A percentile compares a stretch with the other conserved stretches of the same genome.
These are phyloP conservation scores for Lagenidium giganteum DNA, from an alignment of 352 stramenopile species.

Conservation along the genomic window DNA sequence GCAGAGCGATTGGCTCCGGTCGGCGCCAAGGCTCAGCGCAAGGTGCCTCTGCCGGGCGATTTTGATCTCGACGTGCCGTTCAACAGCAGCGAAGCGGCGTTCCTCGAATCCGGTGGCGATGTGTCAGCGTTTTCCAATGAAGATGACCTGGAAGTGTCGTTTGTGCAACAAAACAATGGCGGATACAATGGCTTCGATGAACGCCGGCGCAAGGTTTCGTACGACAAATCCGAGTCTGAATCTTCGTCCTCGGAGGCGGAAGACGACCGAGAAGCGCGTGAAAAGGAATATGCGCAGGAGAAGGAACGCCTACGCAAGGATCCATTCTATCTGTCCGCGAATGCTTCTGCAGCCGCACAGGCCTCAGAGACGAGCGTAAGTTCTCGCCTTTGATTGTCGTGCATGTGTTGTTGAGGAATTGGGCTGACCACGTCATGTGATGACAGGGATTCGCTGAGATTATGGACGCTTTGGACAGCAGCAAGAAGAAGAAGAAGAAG, in stretches of 20 bases:
- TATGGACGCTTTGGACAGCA: slow-evolving; percentile 67
- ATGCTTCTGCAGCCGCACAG: slow-evolving; percentile 17
- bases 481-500: slow-evolving; percentile 63
- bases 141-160: slow-evolving; percentile 79
- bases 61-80: slow-evolving; percentile 62
- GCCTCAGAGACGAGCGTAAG: too few relatives aligned
- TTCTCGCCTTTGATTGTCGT: not conserved
- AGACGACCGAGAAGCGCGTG: slow-evolving; percentile 10
- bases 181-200: slow-evolving; percentile 22
- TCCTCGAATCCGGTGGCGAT: slow-evolving; percentile 70
- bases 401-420: not conserved
- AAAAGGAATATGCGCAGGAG: slow-evolving; percentile 25
- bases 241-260: slow-evolving; percentile 29
- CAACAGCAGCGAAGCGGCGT: slow-evolving; percentile 53
- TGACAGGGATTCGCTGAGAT: slow-evolving; percentile 68
- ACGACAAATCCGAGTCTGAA: slow-evolving; percentile 25
- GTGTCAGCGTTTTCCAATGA: slow-evolving; percentile 53
- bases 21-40: slow-evolving; percentile 87
- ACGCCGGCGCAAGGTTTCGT: slow-evolving; percentile 46
- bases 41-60: slow-evolving; percentile 86
- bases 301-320: slow-evolving; percentile 71
- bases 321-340: slow-evolving; percentile 74
- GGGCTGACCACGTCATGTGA: slow-evolving; percentile 1
- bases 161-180: slow-evolving; percentile 49
- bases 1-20: slow-evolving; percentile 83